Conservation (phyloP, 225 moss, liverwort and hornwort species). For the Thuidium tamariscinum region DNA sequence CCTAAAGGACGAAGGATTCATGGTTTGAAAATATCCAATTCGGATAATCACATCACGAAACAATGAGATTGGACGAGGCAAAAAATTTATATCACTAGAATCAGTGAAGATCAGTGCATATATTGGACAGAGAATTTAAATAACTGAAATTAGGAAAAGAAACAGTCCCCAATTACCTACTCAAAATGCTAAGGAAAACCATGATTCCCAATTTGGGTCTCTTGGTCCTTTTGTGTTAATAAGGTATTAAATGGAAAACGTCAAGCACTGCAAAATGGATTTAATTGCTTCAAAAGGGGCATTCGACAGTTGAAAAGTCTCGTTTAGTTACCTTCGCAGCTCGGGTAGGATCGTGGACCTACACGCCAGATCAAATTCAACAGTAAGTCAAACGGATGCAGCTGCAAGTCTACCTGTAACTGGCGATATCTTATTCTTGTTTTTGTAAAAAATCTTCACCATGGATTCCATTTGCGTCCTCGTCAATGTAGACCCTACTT, state of each 20-base stretch:
- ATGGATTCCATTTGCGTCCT: not conserved
- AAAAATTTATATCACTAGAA: not conserved
- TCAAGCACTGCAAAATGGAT: not conserved
- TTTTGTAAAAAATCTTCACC: not conserved
- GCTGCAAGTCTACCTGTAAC: not conserved
- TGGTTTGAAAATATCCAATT: not conserved
- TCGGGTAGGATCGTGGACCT: slow-evolving; percentile 30
- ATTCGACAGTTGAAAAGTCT: not conserved
- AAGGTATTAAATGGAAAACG: not conserved
- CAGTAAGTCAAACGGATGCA: not conserved
- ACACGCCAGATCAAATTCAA: not conserved
- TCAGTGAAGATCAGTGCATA: not conserved
- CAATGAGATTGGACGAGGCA: not conserved
- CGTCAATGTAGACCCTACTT: not conserved
- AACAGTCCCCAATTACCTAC: not conserved
- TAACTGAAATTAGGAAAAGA: not conserved
- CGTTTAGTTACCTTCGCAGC: slow-evolving; percentile 7
- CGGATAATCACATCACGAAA: not conserved
- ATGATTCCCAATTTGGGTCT: not conserved
- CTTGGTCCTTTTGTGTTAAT: not conserved
- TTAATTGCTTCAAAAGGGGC: not conserved
- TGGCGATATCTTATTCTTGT: not conserved
- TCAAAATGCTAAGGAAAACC: not conserved
- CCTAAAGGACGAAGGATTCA: not conserved
- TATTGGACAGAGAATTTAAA: not conserved